These are phyloP conservation scores for Yueomyces sinensis DNA, from an alignment of 805 yeast species.

Conservation along the genomic window DNA sequence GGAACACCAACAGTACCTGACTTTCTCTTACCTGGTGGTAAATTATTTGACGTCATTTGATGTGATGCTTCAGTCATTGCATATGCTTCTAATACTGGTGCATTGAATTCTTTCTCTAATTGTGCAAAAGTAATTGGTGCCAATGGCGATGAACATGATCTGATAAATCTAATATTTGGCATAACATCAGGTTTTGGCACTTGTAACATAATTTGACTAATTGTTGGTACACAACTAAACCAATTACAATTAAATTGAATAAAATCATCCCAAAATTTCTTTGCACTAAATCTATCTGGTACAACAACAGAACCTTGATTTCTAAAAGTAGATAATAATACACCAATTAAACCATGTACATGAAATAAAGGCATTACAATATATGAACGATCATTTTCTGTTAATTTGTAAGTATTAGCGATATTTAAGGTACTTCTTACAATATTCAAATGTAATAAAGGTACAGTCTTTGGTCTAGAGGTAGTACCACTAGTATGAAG, in stretches of 20 bases:
- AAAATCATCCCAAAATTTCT: slow-evolving; percentile 47
- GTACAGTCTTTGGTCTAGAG: slow-evolving; percentile 66
- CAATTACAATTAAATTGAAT: slow-evolving; percentile 39
- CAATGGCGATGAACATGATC: slow-evolving; percentile 61
- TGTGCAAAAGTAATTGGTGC: slow-evolving; percentile 51
- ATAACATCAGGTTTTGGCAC: slow-evolving; percentile 34
- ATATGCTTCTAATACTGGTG: slow-evolving; percentile 65
- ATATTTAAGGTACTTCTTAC: slow-evolving; percentile 48
- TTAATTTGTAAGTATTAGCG: slow-evolving; percentile 40
- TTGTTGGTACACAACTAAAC: slow-evolving; percentile 73
- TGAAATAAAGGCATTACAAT: slow-evolving; percentile 70
- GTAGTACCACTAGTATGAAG: slow-evolving; percentile 69
- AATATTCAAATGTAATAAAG: slow-evolving; percentile 52
- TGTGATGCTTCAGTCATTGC: slow-evolving; percentile 79
- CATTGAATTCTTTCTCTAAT: slow-evolving; percentile 42
- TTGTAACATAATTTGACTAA: slow-evolving; percentile 52
- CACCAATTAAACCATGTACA: slow-evolving; percentile 63
- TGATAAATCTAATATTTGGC: slow-evolving; percentile 49
- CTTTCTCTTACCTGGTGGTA: slow-evolving; percentile 51
- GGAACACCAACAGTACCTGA: slow-evolving; percentile 68
- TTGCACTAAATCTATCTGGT: slow-evolving; percentile 51
- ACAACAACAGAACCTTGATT: slow-evolving; percentile 50
- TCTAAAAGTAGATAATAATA: slow-evolving; percentile 44
- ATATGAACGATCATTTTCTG: slow-evolving; percentile 38
- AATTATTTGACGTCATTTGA: slow-evolving; percentile 60